Conservation (phyloP, 345 rosid genomes). For the Bruguiera parviflora region DNA sequence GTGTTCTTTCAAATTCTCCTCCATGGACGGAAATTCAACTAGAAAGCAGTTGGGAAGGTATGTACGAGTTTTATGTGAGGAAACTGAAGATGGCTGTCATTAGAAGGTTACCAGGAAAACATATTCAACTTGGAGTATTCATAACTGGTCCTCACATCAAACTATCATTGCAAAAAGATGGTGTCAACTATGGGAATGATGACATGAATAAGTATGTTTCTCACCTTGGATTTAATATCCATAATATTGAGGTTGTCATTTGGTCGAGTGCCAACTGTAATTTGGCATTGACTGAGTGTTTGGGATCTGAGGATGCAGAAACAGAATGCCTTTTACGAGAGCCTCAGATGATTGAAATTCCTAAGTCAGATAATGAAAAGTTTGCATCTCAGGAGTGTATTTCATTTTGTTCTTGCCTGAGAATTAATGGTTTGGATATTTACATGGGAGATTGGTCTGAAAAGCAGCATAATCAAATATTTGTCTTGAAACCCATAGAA, state of each 20-base stretch:
- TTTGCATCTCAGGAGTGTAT: slow-evolving; percentile 49
- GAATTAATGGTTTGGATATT: slow-evolving; percentile 56
- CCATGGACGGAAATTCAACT: slow-evolving; percentile 28
- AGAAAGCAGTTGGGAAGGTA: slow-evolving; percentile 35
- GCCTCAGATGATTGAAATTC: slow-evolving; percentile 43
- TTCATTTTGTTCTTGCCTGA: slow-evolving; percentile 49
- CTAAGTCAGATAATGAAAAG: slow-evolving; percentile 48
- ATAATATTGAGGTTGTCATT: slow-evolving; percentile 55
- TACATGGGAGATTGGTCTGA: slow-evolving; percentile 46
- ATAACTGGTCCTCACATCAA: slow-evolving; percentile 65
- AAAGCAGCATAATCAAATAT: slow-evolving; percentile 40
- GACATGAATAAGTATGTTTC: slow-evolving; percentile 35
- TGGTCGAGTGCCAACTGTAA: slow-evolving; percentile 57
- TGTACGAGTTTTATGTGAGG: slow-evolving; percentile 34
- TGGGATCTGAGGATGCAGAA: slow-evolving; percentile 39
- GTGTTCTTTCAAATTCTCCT: slow-evolving; percentile 29
- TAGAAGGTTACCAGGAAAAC: slow-evolving; percentile 60
- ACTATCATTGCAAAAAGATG: slow-evolving; percentile 44
- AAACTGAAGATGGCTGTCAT: slow-evolving; percentile 43
- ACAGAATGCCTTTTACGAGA: slow-evolving; percentile 46
- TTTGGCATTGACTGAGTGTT: slow-evolving; percentile 29
- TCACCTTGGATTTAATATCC: slow-evolving; percentile 58
- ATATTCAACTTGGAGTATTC: slow-evolving; percentile 59
- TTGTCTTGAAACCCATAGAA: slow-evolving; percentile 57
- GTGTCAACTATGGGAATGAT: slow-evolving; percentile 22